Evolutionary conservation across 306 rosid genomes (phyloP).

Genomic region (Ziziphus jujuba): DNA sequence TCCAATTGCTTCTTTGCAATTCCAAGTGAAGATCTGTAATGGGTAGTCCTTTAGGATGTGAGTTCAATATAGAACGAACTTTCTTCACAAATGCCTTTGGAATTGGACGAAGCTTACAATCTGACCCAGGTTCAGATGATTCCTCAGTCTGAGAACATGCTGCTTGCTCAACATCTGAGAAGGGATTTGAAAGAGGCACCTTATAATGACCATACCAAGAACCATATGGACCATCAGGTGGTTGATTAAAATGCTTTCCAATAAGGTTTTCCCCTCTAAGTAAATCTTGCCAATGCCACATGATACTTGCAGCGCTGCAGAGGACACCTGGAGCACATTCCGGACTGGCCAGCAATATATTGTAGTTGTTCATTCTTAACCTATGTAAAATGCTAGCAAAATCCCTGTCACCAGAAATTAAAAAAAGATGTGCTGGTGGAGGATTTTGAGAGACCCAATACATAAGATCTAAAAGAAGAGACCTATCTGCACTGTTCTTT

Average conservation of each 20-base stretch:
- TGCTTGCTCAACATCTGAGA: constrained; percentile 32
- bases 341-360: constrained; percentile 70
- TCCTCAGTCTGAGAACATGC: constrained; percentile 32
- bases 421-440: constrained; percentile 91
- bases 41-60: constrained; percentile 59
- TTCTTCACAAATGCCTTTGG: constrained; percentile 38
- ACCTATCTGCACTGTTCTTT: constrained; percentile 78
- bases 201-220: constrained; percentile 80
- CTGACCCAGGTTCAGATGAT: constrained; percentile 32
- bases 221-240: constrained; percentile 72
- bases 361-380: constrained; percentile 87
- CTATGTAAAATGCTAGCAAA: constrained; percentile 71
- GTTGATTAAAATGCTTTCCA: constrained; percentile 74
- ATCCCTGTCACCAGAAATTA: constrained; percentile 78
- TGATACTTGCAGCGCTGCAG: constrained; percentile 83
- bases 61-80: constrained; percentile 40
- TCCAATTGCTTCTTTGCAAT: constrained; percentile 34
- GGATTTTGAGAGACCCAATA: constrained; percentile 92
- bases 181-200: constrained; percentile 61
- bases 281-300: constrained; percentile 86
- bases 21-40: constrained; percentile 40
- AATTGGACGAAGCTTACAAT: constrained; percentile 28
- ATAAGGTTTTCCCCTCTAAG: constrained; percentile 60
- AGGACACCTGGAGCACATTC: constrained; percentile 54
- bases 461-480: constrained; percentile 80